These are phyloP conservation scores for Kazachstania sp. DNA, from an alignment of 1,139 yeast species.

Conservation along the genomic window DNA sequence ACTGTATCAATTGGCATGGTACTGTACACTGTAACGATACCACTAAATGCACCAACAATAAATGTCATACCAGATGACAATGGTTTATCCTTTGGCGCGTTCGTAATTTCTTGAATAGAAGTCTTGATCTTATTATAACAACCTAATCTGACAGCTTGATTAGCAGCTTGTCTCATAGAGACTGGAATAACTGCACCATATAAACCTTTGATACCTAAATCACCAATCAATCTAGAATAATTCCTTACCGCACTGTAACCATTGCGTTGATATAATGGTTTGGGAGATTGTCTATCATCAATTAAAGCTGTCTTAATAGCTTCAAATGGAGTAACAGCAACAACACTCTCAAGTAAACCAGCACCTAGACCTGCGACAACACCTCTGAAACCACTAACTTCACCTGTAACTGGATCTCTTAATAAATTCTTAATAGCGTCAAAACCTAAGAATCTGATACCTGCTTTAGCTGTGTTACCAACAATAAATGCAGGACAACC, in stretches of 20 bases:
- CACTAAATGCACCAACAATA: conserved; percentile 87
- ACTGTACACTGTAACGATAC: conserved; percentile 84
- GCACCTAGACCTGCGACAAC: conserved; percentile 95
- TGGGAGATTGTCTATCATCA: conserved; percentile 73
- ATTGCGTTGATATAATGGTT: conserved; percentile 65
- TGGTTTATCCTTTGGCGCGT: conserved; percentile 61
- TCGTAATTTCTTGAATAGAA: conserved; percentile 62
- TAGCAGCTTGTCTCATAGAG: conserved; percentile 90
- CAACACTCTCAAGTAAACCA: conserved; percentile 80
- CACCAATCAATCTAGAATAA: conserved; percentile 43
- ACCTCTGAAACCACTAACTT: conserved; percentile 81
- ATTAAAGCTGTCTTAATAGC: conserved; percentile 93
- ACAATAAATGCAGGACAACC: conserved; percentile 98
- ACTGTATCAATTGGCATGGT: conserved; percentile 99
- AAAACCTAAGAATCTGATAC: conserved; percentile 86
- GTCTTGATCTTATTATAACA: conserved; percentile 85
- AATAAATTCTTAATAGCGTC: conserved; percentile 73
- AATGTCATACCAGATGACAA: conserved; percentile 74
- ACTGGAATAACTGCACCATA: conserved; percentile 90
- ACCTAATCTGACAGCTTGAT: conserved; percentile 89
- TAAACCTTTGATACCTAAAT: conserved; percentile 73
- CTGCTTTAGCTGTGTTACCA: conserved; percentile 93
- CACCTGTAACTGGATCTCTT: conserved; percentile 70
- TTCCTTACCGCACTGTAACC: conserved; percentile 45
- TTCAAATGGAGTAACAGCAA: conserved; percentile 95